phyloP scores from a whole-genome alignment of 345 rosid species.

The Heritiera fomes region DNA sequence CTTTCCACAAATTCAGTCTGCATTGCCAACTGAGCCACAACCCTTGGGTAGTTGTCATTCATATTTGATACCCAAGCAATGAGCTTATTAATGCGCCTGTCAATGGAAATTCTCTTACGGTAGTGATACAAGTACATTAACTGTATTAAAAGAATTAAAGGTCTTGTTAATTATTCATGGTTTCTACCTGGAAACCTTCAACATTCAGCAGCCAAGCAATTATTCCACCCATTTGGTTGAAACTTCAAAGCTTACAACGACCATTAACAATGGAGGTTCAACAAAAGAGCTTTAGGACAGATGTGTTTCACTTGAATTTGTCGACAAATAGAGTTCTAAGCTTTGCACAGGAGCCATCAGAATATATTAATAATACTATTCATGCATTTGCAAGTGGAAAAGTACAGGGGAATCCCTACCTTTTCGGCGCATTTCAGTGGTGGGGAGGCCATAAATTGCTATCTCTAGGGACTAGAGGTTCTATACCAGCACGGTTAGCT shows the following conservation, averaged over 20 bases:
- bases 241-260: not conserved
- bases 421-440: conserved; percentile 28
- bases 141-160: no score
- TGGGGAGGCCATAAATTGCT: conserved; percentile 18
- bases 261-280: conserved; percentile 2
- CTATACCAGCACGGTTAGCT: not conserved
- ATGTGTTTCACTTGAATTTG: conserved; percentile 11
- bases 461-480: not conserved
- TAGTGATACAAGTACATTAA: no score
- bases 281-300: conserved; percentile 21
- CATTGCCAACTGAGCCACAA: no score
- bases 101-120: no score
- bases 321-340: conserved; percentile 20
- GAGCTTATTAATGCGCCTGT: no score
- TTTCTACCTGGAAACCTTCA: conserved; percentile 19
- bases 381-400: conserved; percentile 24
- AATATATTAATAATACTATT: conserved; percentile 21
- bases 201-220: conserved; percentile 23
- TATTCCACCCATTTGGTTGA: conserved; percentile 22
- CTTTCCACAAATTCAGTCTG: no score
- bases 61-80: no score
- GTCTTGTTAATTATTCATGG: not conserved
- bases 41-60: no score
- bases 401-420: conserved; percentile 25
- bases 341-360: conserved; percentile 30